Evolutionary conservation across 163 green algal genomes (phyloP), one percentile per base, ranked within the genome.

Genomic region (Smithsoniella earleae): DNA sequence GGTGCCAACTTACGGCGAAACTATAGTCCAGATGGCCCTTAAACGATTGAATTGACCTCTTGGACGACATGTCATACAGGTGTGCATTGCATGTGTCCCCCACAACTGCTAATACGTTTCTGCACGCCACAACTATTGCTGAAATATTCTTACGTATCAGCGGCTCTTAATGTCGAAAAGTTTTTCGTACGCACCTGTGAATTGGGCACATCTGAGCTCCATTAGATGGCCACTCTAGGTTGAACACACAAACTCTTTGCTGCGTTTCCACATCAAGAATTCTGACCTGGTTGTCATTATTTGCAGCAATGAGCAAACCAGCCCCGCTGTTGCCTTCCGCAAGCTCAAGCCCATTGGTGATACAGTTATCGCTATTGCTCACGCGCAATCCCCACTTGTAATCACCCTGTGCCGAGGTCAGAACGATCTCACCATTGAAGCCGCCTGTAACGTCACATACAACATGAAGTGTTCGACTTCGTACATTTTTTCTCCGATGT

Each of bases 331-430:
- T 76, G 43, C 36, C 62, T 28, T 49, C 52, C 3, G 36, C 33
- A 31, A 97, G 83, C 76, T 96, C 92, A 1, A 97, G 82, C 2
- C 85, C 90, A 76, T 97, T 97, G 1, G 91, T 97, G 80, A 97
- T 97, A 65, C 86, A 87, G 73, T 96, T 96, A 34, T 95, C 90
- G 65, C 76, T 82, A 3, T 77, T 73, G 4, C 84, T 91, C 0
- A 83, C 62, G 10, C 43, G 33, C 65, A 76, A 34, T 36, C 25
- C 36, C 25, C 25, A 45, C 5, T 44, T 49, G 34, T 46, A 36
- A 22, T 72, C 5, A 37, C 76, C 72, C 63, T 75, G 49, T 38
- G 78, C 28, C 20, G 36, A 36, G 25, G 45, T 28, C 16, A 76
- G 66, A 5, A 84, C 75, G 55, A 87, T 74, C 74, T 85, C 80